Base-by-base conservation (phyloP, 768 basidiomycete species). In the Coprinopsis cinerea region DNA sequence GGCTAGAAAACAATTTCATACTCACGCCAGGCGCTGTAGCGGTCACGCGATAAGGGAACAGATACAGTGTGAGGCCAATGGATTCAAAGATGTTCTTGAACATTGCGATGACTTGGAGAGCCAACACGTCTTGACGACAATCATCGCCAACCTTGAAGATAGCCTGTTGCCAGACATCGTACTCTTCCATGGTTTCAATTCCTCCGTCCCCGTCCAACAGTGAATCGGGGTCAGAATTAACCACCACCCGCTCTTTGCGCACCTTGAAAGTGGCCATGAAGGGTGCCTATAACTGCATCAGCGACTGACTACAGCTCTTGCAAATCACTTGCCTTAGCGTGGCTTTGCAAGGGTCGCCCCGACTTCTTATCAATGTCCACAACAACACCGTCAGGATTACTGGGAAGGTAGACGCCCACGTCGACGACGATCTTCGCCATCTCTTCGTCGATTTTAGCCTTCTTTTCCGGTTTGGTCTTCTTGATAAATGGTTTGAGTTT, bases 211-310 rank as follows among this genome's bases (percentile, higher is more conserved):
- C 80, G 23, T 85, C 78, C 44, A 91, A 63, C 23, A 93, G 70
- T 15, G 83, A 82, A 51, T 92, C 87, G 0, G 88, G 82, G 60
- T 92, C 78, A 10, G 76, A 75, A 52, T 82, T 71, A 18, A 91
- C 67, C 18, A 82, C 77, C 20, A 85, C 61, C 4, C 79, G 75
- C 54, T 93, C 86, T 64, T 97, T 95, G 49, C 89, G 81, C 20
- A 99, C 96, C 73, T 95, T 96, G 77, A 99, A 99, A 0, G 95
- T 97, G 0, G 96, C 96, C 96, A 99, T 98, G 72, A 99, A 99
- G 0, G 96, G 96, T 9, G 96, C 94, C 93, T 97, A 52, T n/a
- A 26, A 28, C 32, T 48, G 40, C 30, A 49, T n/a, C 52, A 55
- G 5, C 48, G 25, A 34, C 44, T 20, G 47, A 36, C 34, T 13